phyloP scores from a whole-genome alignment of 345 rosid species.

The Eucalyptus camaldulensis region DNA sequence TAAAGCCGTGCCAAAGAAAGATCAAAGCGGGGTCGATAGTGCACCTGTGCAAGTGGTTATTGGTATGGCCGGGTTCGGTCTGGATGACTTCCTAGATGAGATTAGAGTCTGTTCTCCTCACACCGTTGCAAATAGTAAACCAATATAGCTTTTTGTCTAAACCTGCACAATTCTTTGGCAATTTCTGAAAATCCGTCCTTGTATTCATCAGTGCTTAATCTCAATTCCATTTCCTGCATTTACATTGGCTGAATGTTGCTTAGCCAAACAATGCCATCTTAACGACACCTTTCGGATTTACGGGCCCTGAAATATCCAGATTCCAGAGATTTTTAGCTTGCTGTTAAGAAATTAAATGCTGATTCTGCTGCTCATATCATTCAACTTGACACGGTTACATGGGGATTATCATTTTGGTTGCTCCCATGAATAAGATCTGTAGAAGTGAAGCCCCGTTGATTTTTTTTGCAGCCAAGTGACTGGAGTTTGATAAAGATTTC shows the following conservation, averaged over 20 bases:
- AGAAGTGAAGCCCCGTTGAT: neutral
- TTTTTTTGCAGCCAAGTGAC: neutral
- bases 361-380: neutral
- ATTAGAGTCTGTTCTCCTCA: neutral
- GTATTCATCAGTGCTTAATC: neutral
- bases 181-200: neutral
- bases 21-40: no score
- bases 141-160: neutral
- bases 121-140: neutral
- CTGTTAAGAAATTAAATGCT: neutral
- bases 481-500: constrained; percentile 47
- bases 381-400: neutral
- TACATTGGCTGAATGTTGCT: neutral
- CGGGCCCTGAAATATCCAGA: neutral
- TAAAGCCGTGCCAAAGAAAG: no score
- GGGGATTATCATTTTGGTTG: neutral
- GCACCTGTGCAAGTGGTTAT: no score
- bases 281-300: neutral
- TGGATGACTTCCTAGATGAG: no score
- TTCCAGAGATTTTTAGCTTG: neutral
- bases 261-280: neutral
- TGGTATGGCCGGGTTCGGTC: no score
- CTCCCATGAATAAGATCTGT: neutral
- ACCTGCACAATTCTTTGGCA: neutral
- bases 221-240: neutral